Conservation (phyloP, 805 yeast genomes). For the Ogataea methanolica region DNA sequence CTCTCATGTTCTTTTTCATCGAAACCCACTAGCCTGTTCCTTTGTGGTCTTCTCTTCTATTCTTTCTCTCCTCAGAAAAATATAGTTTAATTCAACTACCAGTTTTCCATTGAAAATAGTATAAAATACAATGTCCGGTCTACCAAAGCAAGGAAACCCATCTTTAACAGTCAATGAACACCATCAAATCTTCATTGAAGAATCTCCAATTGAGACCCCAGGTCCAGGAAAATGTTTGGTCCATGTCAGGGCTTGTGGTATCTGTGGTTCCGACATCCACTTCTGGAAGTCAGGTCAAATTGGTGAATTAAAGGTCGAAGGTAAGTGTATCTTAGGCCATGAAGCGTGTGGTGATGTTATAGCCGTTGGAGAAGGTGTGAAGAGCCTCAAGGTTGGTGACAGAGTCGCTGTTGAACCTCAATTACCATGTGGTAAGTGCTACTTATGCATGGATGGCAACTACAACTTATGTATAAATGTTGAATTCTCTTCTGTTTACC, state of each 20-base stretch:
- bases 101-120: no score
- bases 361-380: slow-evolving; percentile 46
- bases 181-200: slow-evolving; percentile 14
- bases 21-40: no score
- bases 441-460: slow-evolving; percentile 35
- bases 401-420: slow-evolving; percentile 53
- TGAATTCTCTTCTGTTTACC: slow-evolving; percentile 34
- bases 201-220: slow-evolving; percentile 21
- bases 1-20: no score
- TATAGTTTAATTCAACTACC: no score
- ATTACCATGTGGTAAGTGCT: slow-evolving; percentile 42
- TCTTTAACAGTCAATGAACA: slow-evolving; percentile 19
- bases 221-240: slow-evolving; percentile 44
- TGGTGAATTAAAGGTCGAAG: slow-evolving; percentile 39
- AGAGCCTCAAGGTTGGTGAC: slow-evolving; percentile 40
- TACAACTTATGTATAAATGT: slow-evolving; percentile 37
- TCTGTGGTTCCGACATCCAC: slow-evolving; percentile 73
- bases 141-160: slow-evolving; percentile 12
- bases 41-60: no score
- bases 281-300: slow-evolving; percentile 63
- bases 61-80: no score
- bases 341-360: slow-evolving; percentile 43
- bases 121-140: neutral
- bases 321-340: slow-evolving; percentile 39
- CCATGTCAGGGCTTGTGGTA: slow-evolving; percentile 62